These are phyloP conservation scores for Apophysomyces elegans DNA, from an alignment of 371 early-diverging fungal genomes.

Conservation along the genomic window DNA sequence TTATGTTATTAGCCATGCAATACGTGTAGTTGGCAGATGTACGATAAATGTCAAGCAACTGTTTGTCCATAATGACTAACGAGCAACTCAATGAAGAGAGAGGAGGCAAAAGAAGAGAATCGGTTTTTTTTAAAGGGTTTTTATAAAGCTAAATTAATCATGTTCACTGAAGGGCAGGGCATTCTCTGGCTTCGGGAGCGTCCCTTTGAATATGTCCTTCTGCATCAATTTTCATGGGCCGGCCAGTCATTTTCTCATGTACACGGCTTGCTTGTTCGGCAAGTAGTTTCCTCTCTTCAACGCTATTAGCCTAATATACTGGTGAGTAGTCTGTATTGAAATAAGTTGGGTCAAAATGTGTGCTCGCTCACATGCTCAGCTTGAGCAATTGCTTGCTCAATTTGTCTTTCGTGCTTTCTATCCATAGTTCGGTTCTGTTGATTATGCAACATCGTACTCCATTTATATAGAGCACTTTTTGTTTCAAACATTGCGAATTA, in stretches of 20 bases:
- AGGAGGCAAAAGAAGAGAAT: neutral
- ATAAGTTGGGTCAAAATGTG: neutral
- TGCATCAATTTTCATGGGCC: conserved; percentile 33
- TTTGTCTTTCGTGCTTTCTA: neutral
- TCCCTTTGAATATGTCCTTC: conserved; percentile 27
- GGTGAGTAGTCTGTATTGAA: neutral
- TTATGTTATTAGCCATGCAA: neutral
- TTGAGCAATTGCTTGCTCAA: conserved; percentile 19
- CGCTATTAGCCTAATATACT: conserved; percentile 13
- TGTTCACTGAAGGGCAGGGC: conserved; percentile 25
- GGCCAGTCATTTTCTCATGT: conserved; percentile 32
- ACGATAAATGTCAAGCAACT: neutral
- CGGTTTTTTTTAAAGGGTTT: neutral
- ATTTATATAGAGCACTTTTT: too few species aligned
- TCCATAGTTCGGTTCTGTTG: neutral
- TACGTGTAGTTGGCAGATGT: neutral
- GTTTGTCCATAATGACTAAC: neutral
- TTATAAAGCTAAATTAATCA: too few species aligned
- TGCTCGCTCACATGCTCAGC: conserved; percentile 14
- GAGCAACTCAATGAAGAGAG: neutral
- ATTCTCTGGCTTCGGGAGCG: conserved; percentile 28
- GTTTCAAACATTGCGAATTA: too few species aligned
- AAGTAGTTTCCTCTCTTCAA: conserved; percentile 24
- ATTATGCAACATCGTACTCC: too few species aligned
- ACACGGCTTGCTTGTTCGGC: conserved; percentile 29